Percentiles rank a stretch among this genome's conserved stretches.
These are phyloP conservation scores for Aspergillus luchuensis DNA, from an alignment of 2,329 filamentous ascomycete species.

Conservation along the genomic window DNA sequence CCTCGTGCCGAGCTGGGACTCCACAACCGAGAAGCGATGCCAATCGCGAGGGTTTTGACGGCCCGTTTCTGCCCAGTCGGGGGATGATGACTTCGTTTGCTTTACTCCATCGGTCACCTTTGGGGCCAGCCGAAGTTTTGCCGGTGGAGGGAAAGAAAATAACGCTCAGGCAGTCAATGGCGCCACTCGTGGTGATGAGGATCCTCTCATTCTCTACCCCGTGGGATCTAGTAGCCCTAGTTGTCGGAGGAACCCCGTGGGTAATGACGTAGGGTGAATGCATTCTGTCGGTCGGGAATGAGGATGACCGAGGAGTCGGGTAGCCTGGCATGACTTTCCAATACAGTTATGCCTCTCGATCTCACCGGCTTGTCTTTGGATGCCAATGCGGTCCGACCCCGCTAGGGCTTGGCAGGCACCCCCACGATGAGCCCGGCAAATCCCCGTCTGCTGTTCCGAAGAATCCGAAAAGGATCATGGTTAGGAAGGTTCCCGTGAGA, in stretches of 20 bases:
- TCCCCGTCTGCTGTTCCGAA: too few relatives aligned
- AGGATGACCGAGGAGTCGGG: background rate
- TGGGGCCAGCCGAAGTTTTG: background rate
- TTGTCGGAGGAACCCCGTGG: background rate
- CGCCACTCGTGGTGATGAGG: background rate
- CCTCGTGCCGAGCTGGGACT: conserved; percentile 2
- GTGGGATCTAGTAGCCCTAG: background rate
- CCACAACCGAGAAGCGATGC: background rate
- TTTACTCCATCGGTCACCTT: background rate
- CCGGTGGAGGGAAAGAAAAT: background rate
- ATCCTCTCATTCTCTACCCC: background rate
- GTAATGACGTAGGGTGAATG: background rate
- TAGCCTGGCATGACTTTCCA: background rate
- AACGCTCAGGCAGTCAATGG: too few relatives aligned
- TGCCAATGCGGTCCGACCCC: too few relatives aligned
- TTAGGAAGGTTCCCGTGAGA: too few relatives aligned
- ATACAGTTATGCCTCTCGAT: too few relatives aligned
- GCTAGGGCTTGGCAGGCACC: too few relatives aligned
- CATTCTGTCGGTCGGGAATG: background rate
- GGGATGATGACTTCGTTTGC: background rate
- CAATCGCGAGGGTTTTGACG: background rate
- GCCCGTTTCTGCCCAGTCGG: background rate
- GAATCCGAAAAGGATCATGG: too few relatives aligned
- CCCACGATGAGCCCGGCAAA: too few relatives aligned
- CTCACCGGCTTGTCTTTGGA: too few relatives aligned